Evolutionary conservation across 129 eudicot genomes (phyloP), one percentile per base, ranked within the genome.

Genomic region (Flaveria ramosissima): DNA sequence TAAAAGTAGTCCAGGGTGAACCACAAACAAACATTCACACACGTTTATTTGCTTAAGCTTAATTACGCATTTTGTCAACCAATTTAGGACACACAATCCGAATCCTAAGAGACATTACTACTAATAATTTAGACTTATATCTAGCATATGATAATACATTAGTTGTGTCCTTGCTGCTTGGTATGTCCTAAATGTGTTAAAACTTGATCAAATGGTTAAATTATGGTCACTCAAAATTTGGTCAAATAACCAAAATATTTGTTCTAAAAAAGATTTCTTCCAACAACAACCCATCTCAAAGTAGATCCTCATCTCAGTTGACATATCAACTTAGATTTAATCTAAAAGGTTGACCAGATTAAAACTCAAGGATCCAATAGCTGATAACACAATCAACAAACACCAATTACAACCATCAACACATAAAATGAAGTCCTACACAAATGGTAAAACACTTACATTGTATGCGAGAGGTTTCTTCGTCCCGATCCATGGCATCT

Each of bases 401-500:
- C 64, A 53, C 46, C 8, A 53, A 77, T 48, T 23, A 45, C 61
- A 78, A 13, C 43, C 46, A 24, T 48, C 51, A 47, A 60, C 8
- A 53, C 43, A 52, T 0, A 32, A 65, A 51, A 14, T 9, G 47
- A 76, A 70, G 27, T 14, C 11, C 1, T 51, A 16, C 7, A 21
- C 36, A 39, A 76, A 3, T 12, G 4, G 0, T 24, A 24, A 69
- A 68, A 16, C 45, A 65, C 39, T 30, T 87, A 95, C 97, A 95
- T 81, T 95, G 99, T 60, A 95, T 95, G 6, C 96, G 92, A 10
- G 99, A 86, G 63, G 99, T 95, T 77, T 95, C 99, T 50, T 94
- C 98, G 14, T 91, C 97, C 20, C 98, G 97, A 87, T 91, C 99
- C 91, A 91, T 80, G 42, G 80, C 94, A 64, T 89, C 94, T 19